These are phyloP conservation scores for Amanita exitialis DNA, from an alignment of 768 basidiomycete species.

Conservation along the genomic window DNA sequence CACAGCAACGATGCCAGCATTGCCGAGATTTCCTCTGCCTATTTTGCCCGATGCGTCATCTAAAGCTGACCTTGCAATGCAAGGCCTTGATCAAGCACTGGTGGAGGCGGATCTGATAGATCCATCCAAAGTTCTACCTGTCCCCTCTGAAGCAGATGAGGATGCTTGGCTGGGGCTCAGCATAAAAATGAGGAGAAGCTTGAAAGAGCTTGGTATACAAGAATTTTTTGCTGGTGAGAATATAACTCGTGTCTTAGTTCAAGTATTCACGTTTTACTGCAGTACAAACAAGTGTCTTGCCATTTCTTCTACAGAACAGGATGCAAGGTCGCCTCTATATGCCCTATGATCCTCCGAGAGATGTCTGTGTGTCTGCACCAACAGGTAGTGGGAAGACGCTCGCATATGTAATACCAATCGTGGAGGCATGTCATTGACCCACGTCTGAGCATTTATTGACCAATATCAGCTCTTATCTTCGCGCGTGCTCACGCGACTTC, in stretches of 20 bases:
- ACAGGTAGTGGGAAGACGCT: constrained; percentile 98
- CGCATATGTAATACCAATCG: constrained; percentile 89
- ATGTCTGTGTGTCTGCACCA: constrained; percentile 92
- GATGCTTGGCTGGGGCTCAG: constrained; percentile 42
- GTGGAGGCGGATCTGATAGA: constrained; percentile 62
- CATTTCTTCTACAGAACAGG: constrained; percentile 56
- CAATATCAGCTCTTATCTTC: constrained; percentile 53
- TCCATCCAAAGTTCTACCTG: constrained; percentile 33
- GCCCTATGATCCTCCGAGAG: constrained; percentile 57
- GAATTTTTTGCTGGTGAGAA: constrained; percentile 81
- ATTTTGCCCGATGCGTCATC: constrained; percentile 59
- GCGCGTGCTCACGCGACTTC: constrained; percentile 70
- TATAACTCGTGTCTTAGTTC: background rate
- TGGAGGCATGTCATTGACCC: constrained; percentile 47
- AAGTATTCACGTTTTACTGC: constrained; percentile 4
- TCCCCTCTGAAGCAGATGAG: constrained; percentile 30
- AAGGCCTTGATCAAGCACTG: constrained; percentile 71
- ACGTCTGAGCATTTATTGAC: background rate
- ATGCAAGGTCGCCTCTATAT: constrained; percentile 42
- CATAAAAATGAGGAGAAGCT: constrained; percentile 45
- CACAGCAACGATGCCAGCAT: constrained; percentile 21
- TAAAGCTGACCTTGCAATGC: constrained; percentile 58
- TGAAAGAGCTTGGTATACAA: constrained; percentile 71
- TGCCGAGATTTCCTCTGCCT: constrained; percentile 66
- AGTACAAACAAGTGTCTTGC: constrained; percentile 89